phyloP scores from a whole-genome alignment of 768 basidiomycete genomes.

The Gymnopilus dilepis region DNA sequence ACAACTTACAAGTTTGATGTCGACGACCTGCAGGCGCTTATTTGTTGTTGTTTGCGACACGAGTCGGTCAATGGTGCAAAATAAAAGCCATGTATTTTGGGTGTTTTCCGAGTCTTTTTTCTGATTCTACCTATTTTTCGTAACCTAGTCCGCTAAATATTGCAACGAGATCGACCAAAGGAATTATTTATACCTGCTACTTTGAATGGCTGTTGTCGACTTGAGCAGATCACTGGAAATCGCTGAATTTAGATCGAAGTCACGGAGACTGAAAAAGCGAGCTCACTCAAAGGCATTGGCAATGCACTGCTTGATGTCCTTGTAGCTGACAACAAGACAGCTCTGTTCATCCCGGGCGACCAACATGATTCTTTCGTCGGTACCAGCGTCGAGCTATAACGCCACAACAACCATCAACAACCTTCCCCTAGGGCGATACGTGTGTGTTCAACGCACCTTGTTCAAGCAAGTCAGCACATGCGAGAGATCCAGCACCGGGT shows the following conservation, averaged over 20 bases:
- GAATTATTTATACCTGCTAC: slow-evolving; percentile 16
- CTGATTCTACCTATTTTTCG: slow-evolving; percentile 72
- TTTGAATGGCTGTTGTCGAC: slow-evolving; percentile 30
- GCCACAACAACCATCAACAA: slow-evolving; percentile 25
- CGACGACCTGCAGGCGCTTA: slow-evolving; percentile 1
- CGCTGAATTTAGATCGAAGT: not conserved
- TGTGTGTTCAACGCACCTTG: slow-evolving; percentile 61
- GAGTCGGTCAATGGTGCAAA: not conserved
- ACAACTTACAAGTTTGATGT: not conserved
- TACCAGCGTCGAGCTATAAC: slow-evolving; percentile 84
- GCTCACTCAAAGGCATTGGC: slow-evolving; percentile 85
- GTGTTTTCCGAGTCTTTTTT: slow-evolving; percentile 65
- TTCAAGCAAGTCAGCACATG: slow-evolving; percentile 94
- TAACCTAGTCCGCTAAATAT: slow-evolving; percentile 11
- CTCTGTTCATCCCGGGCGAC: slow-evolving; percentile 95
- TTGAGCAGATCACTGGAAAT: slow-evolving; percentile 53
- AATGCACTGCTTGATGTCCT: slow-evolving; percentile 86
- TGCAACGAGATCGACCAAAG: slow-evolving; percentile 6
- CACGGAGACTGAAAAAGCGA: slow-evolving; percentile 22
- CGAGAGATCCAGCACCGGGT: slow-evolving; percentile 86
- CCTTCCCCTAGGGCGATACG: not conserved
- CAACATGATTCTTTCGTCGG: slow-evolving; percentile 94
- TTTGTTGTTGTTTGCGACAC: not conserved
- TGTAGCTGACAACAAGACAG: slow-evolving; percentile 92
- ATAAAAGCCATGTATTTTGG: slow-evolving; percentile 37